Evolutionary conservation across 176 grass and related monocot genomes (phyloP).

Genomic region (Musa beccarii): DNA sequence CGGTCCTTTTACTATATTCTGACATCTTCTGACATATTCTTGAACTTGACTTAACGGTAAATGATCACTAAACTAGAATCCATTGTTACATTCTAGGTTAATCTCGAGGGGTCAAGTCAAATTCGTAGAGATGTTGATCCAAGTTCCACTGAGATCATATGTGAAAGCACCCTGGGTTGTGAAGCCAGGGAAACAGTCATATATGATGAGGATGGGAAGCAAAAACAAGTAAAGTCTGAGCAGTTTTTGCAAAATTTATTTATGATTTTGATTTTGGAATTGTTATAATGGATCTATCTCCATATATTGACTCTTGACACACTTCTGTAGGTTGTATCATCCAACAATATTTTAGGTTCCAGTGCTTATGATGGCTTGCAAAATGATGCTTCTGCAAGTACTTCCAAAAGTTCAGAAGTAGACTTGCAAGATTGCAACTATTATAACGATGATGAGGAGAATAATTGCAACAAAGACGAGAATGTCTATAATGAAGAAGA

Average conservation of each 20-base stretch:
- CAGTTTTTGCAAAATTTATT: background rate
- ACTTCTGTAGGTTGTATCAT: constrained; percentile 31
- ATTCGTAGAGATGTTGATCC: background rate
- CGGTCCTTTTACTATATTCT: too few relatives aligned
- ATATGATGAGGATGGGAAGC: background rate
- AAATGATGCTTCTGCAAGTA: background rate
- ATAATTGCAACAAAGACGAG: constrained; percentile 6
- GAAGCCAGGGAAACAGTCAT: background rate
- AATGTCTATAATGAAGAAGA: constrained; percentile 28
- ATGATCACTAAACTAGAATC: background rate
- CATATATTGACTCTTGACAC: background rate
- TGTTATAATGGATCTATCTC: background rate
- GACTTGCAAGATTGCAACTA: constrained; percentile 16
- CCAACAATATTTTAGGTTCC: constrained; percentile 30
- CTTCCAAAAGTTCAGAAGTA: constrained; percentile 21
- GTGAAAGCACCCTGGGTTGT: background rate
- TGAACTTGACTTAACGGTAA: too few relatives aligned
- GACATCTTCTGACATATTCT: too few relatives aligned
- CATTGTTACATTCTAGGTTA: background rate
- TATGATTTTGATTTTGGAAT: background rate
- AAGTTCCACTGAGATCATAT: background rate
- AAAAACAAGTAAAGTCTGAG: background rate
- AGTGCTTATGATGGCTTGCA: constrained; percentile 13
- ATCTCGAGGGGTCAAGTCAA: background rate
- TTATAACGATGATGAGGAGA: constrained; percentile 40